Evolutionary conservation across 148 eudicot genomes (phyloP).

Genomic region (Amaranthus hypochondriacus): DNA sequence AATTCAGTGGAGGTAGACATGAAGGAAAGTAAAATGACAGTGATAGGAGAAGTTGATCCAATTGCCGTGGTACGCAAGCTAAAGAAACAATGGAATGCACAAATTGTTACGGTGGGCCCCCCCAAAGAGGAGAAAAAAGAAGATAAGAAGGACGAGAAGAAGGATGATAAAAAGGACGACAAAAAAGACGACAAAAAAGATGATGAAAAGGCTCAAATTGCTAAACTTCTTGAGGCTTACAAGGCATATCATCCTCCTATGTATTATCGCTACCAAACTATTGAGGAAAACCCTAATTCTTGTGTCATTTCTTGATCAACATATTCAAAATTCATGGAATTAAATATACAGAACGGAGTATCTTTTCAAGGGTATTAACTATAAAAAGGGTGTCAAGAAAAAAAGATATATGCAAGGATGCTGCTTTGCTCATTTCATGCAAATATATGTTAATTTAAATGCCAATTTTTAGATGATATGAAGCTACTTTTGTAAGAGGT

Average conservation of each 20-base stretch:
- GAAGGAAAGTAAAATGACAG: conserved; percentile 59
- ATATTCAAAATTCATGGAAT: neutral
- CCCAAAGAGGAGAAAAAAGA: conserved; percentile 49
- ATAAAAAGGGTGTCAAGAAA: no score
- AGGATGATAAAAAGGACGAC: conserved; percentile 3
- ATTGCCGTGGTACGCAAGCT: conserved; percentile 41
- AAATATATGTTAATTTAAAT: no score
- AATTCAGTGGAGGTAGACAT: conserved; percentile 51
- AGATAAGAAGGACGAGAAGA: conserved; percentile 5
- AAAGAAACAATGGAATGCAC: conserved; percentile 40
- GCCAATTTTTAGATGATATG: no score
- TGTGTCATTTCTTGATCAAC: conserved; percentile 46
- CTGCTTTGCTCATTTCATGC: no score
- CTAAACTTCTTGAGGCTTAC: conserved; percentile 30
- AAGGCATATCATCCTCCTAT: conserved; percentile 12
- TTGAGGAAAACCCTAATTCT: conserved; percentile 52
- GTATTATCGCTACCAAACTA: conserved; percentile 25
- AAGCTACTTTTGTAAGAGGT: no score
- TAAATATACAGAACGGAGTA: no score
- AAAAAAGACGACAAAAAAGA: neutral
- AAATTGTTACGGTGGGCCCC: conserved; percentile 54
- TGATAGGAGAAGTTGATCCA: conserved; percentile 57
- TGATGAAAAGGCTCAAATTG: conserved; percentile 20
- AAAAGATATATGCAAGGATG: no score
- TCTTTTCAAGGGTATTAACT: no score